Evolutionary conservation across 371 early-diverging fungal genomes (phyloP), one percentile per base, ranked within the genome.

Genomic region (Dinochytrium kinnereticum): DNA sequence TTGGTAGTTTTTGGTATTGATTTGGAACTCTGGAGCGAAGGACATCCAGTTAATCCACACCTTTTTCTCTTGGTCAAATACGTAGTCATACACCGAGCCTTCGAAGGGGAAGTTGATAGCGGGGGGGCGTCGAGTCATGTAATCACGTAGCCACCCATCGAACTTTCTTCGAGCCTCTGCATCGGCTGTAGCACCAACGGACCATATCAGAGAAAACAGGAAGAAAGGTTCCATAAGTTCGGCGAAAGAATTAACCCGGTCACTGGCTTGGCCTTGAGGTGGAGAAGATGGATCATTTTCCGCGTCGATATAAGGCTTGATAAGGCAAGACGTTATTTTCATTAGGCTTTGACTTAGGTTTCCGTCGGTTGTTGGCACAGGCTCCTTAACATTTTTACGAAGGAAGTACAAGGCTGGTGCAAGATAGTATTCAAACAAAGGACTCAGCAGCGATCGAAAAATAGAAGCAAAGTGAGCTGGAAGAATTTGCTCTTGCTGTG

Each of bases 161-260:
- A 88, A 88, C 76, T 88, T 87, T 38, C 71, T 64, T 30, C 88
- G 78, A 17, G 82, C 82, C 0, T 82, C 86, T 28, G 79, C 64
- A 64, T 87, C 87, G 1, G 80, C 51, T 2, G 89, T 86, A 0
- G 79, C 85, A 13, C 89, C 89, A 1, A 86, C 72, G 0, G 89
- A 87, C 89, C 89, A 88, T 19, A 87, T 73, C 1, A 88, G 40
- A 1, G 86, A 78, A 67, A 87, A 88, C 1, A 86, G 21, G 71
- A 88, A 88, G 39, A 83, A 71, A 0, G 86, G 80, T 66, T 87
- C 88, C 36, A 88, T 51, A 17, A 71, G 44, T 50, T 81, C 76
- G n/a, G 69, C 69, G 37, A 87, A 82, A 3, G 66, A 17, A 31
- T 61, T 61, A 30, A 79, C 61, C 19, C 66, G 66, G 1, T 74